phyloP scores from a whole-genome alignment of 2,329 filamentous ascomycete species.

The Ophioceras dolichostomum region DNA sequence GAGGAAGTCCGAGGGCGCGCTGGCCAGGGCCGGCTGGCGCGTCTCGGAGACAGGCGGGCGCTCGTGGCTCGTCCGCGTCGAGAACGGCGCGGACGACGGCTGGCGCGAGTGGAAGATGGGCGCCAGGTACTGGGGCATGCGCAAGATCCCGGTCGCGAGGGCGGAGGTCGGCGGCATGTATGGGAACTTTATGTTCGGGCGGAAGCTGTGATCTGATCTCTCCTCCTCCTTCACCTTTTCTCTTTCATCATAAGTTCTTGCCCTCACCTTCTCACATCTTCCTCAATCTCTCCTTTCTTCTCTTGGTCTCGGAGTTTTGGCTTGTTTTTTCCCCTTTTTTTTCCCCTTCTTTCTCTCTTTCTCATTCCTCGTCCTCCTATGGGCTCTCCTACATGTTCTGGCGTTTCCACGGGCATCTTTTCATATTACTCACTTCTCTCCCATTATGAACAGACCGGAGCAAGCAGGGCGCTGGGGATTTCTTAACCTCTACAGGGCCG shows the following conservation, averaged over 20 bases:
- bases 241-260: conserved; percentile 5
- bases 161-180: conserved; percentile 94
- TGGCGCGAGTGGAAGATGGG: conserved; percentile 70
- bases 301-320: neutral
- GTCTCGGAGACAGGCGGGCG: conserved; percentile 55
- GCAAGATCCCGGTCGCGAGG: conserved; percentile 81
- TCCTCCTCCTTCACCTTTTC: conserved; percentile 1
- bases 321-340: conserved; percentile 2
- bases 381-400: too few relatives aligned
- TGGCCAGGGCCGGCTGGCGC: conserved; percentile 54
- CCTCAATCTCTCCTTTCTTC: neutral
- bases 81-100: conserved; percentile 15
- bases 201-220: conserved; percentile 31
- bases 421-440: too few relatives aligned
- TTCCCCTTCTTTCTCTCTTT: conserved; percentile 3
- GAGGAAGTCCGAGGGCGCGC: conserved; percentile 48
- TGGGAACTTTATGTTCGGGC: conserved; percentile 56
- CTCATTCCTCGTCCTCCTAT: too few relatives aligned
- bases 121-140: conserved; percentile 73
- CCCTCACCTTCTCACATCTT: conserved; percentile 2
- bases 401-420: conserved; percentile 1
- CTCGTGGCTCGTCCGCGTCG: conserved; percentile 52
- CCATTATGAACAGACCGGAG: too few relatives aligned
- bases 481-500: too few relatives aligned
- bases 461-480: too few relatives aligned